A percentile compares a stretch with the other conserved stretches of the same genome.
Conservation (phyloP, 441 rosid genomes). For the Jatropha multifida region DNA sequence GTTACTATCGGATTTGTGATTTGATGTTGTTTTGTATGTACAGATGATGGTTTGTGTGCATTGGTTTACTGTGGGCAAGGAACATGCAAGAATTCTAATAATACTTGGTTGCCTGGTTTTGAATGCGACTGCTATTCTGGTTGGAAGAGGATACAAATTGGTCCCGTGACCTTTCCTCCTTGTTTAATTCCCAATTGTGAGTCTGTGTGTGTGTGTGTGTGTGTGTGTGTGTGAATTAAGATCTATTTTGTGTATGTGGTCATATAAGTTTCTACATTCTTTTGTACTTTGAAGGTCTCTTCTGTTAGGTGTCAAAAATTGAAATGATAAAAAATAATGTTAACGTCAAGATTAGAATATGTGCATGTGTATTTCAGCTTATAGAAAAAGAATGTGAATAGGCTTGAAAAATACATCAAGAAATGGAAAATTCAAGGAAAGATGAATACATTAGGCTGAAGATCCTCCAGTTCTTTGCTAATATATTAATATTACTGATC, state of each 20-base stretch:
- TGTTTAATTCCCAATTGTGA: constrained; percentile 53
- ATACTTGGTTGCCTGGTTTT: constrained; percentile 13
- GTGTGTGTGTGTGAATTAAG: neutral
- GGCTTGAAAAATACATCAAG: neutral
- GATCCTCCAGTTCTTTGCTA: neutral
- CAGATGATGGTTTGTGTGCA: constrained; percentile 19
- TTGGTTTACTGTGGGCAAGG: constrained; percentile 39
- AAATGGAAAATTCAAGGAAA: neutral
- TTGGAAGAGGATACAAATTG: constrained; percentile 43
- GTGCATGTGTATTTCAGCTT: neutral
- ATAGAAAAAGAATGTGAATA: neutral
- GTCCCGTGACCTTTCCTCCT: constrained; percentile 29
- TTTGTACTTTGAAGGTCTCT: neutral
- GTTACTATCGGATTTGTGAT: neutral
- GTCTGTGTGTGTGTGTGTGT: constrained; percentile 2
- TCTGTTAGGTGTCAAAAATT: neutral
- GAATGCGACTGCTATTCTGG: constrained; percentile 48
- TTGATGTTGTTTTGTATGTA: neutral
- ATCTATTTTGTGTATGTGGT: neutral
- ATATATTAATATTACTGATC: neutral
- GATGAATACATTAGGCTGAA: neutral
- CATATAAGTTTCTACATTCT: neutral
- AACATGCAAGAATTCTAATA: constrained; percentile 28
- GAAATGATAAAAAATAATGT: neutral
- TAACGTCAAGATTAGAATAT: neutral